phyloP scores from a whole-genome alignment of 2,329 filamentous ascomycete genomes.

The Fonsecaea pedrosoi region DNA sequence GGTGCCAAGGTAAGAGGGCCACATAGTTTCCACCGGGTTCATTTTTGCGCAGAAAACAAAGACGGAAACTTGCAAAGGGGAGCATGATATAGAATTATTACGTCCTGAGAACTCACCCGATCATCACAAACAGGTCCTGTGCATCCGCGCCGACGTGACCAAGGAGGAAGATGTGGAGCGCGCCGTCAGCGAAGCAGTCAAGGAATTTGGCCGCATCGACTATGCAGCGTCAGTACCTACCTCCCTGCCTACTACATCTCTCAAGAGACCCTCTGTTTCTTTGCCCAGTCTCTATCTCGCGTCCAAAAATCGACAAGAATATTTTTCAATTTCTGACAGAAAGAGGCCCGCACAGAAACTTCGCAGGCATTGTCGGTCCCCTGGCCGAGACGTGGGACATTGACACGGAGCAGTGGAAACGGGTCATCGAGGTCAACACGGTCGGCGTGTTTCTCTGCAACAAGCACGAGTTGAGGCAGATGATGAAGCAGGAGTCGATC shows the following conservation, averaged over 20 bases:
- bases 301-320: no score
- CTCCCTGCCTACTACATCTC: no score
- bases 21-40: no score
- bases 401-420: constrained; percentile 82
- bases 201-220: constrained; percentile 64
- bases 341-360: constrained; percentile 63
- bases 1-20: constrained; percentile 20
- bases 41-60: no score
- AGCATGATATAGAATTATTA: background rate
- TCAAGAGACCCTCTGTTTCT: no score
- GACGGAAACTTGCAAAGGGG: background rate
- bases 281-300: no score
- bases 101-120: background rate
- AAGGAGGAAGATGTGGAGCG: constrained; percentile 32
- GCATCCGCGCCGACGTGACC: constrained; percentile 36
- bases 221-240: constrained; percentile 69
- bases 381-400: constrained; percentile 22
- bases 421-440: constrained; percentile 92
- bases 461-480: constrained; percentile 76
- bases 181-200: constrained; percentile 31
- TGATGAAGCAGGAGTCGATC: constrained; percentile 36
- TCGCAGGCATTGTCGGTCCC: constrained; percentile 73
- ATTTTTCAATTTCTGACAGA: background rate
- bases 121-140: constrained; percentile 17
- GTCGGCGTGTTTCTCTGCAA: constrained; percentile 95